These are phyloP conservation scores for Acer campestre DNA, from an alignment of 345 rosid species.

Conservation along the genomic window DNA sequence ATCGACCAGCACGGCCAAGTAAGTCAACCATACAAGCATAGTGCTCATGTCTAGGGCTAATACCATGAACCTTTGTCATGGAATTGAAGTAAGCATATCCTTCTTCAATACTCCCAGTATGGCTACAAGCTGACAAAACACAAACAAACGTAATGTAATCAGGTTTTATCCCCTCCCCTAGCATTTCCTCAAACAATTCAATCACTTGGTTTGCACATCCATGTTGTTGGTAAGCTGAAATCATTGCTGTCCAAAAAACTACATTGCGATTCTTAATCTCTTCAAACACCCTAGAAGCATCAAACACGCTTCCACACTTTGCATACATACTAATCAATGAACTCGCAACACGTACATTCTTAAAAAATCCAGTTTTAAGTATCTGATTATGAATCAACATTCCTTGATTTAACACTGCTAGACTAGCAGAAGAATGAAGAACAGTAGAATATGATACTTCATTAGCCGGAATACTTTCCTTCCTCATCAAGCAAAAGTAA, in stretches of 20 bases:
- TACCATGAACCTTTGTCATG: constrained; percentile 36
- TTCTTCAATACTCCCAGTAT: constrained; percentile 36
- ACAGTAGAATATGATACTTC: constrained; percentile 45
- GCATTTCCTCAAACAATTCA: constrained; percentile 42
- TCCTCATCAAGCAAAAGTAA: constrained; percentile 37
- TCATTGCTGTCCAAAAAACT: constrained; percentile 48
- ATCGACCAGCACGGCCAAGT: constrained; percentile 46
- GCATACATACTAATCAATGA: constrained; percentile 53
- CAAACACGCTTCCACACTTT: constrained; percentile 40
- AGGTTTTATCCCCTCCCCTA: constrained; percentile 37
- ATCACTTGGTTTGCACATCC: constrained; percentile 37
- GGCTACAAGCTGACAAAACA: constrained; percentile 49
- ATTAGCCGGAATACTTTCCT: constrained; percentile 36
- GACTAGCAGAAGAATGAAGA: constrained; percentile 44
- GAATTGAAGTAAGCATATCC: constrained; percentile 45
- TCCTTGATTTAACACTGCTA: constrained; percentile 40
- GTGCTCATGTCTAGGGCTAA: constrained; percentile 46
- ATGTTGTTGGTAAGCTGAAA: constrained; percentile 51
- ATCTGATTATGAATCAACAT: constrained; percentile 37
- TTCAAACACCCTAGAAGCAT: constrained; percentile 34
- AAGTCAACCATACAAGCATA: constrained; percentile 53
- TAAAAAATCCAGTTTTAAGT: constrained; percentile 38
- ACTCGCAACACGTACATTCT: constrained; percentile 26
- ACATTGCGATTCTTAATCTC: constrained; percentile 37
- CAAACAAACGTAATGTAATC: constrained; percentile 39